Conservation (phyloP, 331 rosid genomes). For the Malus hybrid region DNA sequence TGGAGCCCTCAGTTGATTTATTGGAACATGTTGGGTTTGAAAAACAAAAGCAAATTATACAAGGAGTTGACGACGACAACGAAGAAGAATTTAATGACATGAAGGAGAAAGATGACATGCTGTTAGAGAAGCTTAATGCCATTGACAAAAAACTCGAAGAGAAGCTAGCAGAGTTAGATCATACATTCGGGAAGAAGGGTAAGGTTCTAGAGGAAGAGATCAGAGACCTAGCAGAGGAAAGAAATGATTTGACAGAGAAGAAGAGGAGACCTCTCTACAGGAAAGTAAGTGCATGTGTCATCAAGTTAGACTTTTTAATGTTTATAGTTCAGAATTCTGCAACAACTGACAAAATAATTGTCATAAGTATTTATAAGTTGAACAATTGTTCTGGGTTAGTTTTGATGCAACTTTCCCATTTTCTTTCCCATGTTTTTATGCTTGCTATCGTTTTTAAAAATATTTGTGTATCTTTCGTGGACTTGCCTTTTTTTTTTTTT, state of each 20-base stretch:
- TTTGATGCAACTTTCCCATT: neutral
- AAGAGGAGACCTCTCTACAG: no score
- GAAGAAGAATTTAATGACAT: slow-evolving; percentile 51
- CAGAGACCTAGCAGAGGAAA: no score
- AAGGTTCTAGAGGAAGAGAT: no score
- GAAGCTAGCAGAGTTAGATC: no score
- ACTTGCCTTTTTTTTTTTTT: neutral
- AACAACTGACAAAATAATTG: neutral
- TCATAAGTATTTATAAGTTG: neutral
- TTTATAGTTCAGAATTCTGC: neutral
- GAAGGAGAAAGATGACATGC: slow-evolving; percentile 30
- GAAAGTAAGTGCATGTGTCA: no score
- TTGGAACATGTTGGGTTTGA: slow-evolving; percentile 46
- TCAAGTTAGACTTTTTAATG: neutral
- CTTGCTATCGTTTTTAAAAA: neutral
- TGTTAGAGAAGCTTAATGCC: slow-evolving; percentile 68
- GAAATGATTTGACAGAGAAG: no score
- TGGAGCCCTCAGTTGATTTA: slow-evolving; percentile 39
- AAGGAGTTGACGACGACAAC: slow-evolving; percentile 36
- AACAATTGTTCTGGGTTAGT: neutral
- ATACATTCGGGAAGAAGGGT: no score
- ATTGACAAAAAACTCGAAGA: slow-evolving; percentile 30
- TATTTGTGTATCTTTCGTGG: neutral
- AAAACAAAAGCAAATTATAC: slow-evolving; percentile 33
- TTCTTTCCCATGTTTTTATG: neutral